Base-by-base conservation (phyloP, 1,284 basidiomycete genomes). In the Hymenochaete sp. region DNA sequence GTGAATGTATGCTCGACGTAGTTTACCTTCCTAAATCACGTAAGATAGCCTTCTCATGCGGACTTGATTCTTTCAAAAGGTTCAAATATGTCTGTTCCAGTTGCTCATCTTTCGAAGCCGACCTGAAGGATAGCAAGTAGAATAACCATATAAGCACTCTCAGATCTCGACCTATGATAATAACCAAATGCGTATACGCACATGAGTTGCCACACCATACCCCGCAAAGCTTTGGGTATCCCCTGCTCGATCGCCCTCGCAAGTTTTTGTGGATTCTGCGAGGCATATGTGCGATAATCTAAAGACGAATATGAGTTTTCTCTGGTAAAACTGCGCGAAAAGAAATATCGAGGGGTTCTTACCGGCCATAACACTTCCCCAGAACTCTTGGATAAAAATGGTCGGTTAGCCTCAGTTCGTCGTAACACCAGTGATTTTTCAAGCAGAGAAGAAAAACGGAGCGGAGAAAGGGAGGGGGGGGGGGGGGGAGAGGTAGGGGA, bases 151-250 rank as follows among this genome's bases (percentile, higher is more conserved):
- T n/a, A n/a, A n/a, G n/a, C n/a, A n/a, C n/a, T n/a, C n/a, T n/a
- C n/a, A n/a, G n/a, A n/a, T n/a, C n/a, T n/a, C n/a, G n/a, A n/a
- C n/a, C 4, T 36, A 35, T 18, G 36, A 9, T 5, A 33, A 39
- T 9, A 48, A 42, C 28, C 47, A 39, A 48, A 31, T 14, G n/a
- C 22, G 16, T 53, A 43, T 45, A 60, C 59, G 54, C 68, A 91
- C 93, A 98, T 97, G 61, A 98, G 74, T 62, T 98, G 95, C 95
- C 95, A 98, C 67, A 96, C 84, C 81, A 97, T 93, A 18, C 93
- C 93, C 38, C 93, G 78, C 31, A 92, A 63, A 0, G 82, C 76
- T 28, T 79, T 70, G 1, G 93, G 96, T 26, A 99, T 92, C 1
- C 95, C 95, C 47, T 73, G 75, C 57, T 96, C 92, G 49, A 99